phyloP scores from a whole-genome alignment of 2,329 filamentous ascomycete genomes.

The Fusarium musae region DNA sequence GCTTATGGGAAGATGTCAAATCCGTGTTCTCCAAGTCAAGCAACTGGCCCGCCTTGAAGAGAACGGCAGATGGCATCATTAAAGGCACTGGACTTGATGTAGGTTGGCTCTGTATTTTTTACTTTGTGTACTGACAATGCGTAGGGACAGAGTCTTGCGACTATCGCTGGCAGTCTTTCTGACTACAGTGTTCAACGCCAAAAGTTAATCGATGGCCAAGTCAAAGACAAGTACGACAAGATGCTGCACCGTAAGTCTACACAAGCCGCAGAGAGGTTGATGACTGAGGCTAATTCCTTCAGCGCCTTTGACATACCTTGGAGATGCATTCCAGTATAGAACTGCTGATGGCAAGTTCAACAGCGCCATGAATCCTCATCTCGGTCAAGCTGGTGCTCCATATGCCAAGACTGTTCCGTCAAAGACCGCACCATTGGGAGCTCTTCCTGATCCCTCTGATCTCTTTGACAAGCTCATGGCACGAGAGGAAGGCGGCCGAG shows the following conservation, averaged over 20 bases:
- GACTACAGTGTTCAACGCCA: conserved; percentile 1
- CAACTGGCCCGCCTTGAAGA: neutral
- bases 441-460: conserved; percentile 45
- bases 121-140: fast-evolving
- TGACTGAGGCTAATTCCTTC: fast-evolving
- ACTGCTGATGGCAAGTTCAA: conserved; percentile 47
- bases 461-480: conserved; percentile 49
- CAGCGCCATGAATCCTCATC: conserved; percentile 42
- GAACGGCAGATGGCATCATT: neutral
- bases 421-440: conserved; percentile 36
- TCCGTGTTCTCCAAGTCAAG: neutral
- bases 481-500: conserved; percentile 29
- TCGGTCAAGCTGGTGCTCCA: conserved; percentile 46
- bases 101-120: no score
- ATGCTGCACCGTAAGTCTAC: conserved; percentile 33
- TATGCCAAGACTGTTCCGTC: conserved; percentile 47
- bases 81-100: neutral
- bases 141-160: conserved; percentile 4
- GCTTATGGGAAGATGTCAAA: neutral
- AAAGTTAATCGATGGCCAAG: conserved; percentile 16
- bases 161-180: neutral
- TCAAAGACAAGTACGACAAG: conserved; percentile 35
- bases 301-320: conserved; percentile 37
- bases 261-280: fast-evolving
- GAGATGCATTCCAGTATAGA: conserved; percentile 40